A percentile compares a stretch with the other conserved stretches of the same genome.
These are phyloP conservation scores for Populus davidiana DNA, from an alignment of 345 rosid genomes.

Conservation along the genomic window DNA sequence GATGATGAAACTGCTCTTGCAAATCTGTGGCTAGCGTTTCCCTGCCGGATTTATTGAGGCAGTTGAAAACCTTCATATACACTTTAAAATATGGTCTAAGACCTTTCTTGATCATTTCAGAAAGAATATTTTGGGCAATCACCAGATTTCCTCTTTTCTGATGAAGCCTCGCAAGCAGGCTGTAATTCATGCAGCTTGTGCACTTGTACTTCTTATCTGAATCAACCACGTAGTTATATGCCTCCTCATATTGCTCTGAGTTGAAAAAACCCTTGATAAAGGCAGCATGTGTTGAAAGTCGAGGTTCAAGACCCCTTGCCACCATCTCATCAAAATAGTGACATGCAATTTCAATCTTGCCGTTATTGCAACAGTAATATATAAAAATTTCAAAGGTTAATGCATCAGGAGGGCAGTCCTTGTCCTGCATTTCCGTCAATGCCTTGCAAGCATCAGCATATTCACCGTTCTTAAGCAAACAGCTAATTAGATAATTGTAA, in stretches of 20 bases:
- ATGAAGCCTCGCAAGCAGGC: slow-evolving; percentile 47
- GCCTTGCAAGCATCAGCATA: slow-evolving; percentile 27
- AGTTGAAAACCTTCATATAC: slow-evolving; percentile 30
- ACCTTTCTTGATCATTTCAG: slow-evolving; percentile 51
- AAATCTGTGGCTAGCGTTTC: slow-evolving; percentile 12
- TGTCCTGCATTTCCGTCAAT: slow-evolving; percentile 37
- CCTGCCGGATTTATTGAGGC: slow-evolving; percentile 30
- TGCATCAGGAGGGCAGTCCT: slow-evolving; percentile 41
- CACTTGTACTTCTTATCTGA: slow-evolving; percentile 21
- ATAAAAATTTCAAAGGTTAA: slow-evolving; percentile 53
- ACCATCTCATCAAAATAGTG: slow-evolving; percentile 40
- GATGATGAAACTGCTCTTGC: slow-evolving; percentile 3
- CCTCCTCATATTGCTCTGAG: slow-evolving; percentile 29
- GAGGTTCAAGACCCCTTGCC: slow-evolving; percentile 42
- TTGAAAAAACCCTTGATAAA: slow-evolving; percentile 40
- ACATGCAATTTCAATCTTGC: slow-evolving; percentile 33
- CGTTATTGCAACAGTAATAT: slow-evolving; percentile 19
- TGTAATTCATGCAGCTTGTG: slow-evolving; percentile 31
- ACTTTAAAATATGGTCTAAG: slow-evolving; percentile 39
- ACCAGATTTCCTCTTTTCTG: slow-evolving; percentile 30
- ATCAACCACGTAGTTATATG: slow-evolving; percentile 34
- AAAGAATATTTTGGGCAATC: slow-evolving; percentile 37
- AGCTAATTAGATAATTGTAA: slow-evolving; percentile 41
- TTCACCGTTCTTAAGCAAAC: slow-evolving; percentile 32
- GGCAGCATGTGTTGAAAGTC: slow-evolving; percentile 41